A percentile compares a stretch with the other conserved stretches of the same genome.
These are phyloP conservation scores for Phlebiopsis gigantea DNA, from an alignment of 768 basidiomycete genomes.

Conservation along the genomic window DNA sequence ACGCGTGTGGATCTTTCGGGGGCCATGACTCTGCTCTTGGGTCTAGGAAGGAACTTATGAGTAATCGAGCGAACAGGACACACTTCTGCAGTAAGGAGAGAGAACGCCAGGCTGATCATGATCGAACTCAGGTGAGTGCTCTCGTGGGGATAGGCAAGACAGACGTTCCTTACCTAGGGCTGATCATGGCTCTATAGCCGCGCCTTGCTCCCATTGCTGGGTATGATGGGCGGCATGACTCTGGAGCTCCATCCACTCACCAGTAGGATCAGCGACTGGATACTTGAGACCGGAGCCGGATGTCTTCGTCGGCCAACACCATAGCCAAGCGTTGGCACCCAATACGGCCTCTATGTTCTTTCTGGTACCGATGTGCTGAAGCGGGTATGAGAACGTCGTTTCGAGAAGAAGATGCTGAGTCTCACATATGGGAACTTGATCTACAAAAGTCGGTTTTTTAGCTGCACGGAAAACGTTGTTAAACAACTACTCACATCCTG, in stretches of 20 bases:
- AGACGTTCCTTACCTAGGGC: constrained; percentile 1
- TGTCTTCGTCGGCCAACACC: constrained; percentile 75
- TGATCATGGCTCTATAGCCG: neutral
- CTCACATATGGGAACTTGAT: constrained; percentile 91
- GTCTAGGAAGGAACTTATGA: constrained; percentile 22
- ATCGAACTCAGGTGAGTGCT: neutral
- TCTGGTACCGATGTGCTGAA: constrained; percentile 71
- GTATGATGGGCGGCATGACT: neutral
- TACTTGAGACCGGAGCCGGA: constrained; percentile 75
- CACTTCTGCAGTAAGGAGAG: neutral
- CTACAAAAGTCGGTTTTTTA: constrained; percentile 29
- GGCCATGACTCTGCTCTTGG: constrained; percentile 55
- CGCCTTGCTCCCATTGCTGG: constrained; percentile 5
- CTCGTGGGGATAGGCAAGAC: neutral
- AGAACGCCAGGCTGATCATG: neutral
- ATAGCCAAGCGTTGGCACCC: constrained; percentile 67
- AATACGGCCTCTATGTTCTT: constrained; percentile 76
- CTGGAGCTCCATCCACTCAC: constrained; percentile 62
- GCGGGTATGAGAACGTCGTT: neutral
- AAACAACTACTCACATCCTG: constrained; percentile 47
- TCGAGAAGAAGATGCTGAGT: neutral
- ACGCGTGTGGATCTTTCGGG: constrained; percentile 52
- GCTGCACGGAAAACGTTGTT: neutral
- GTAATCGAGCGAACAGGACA: neutral
- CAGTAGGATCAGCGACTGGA: constrained; percentile 61